Evolutionary conservation across 2,329 filamentous ascomycete genomes (phyloP), one percentile per base, ranked within the genome.

Genomic region (Teratosphaeria viscida): DNA sequence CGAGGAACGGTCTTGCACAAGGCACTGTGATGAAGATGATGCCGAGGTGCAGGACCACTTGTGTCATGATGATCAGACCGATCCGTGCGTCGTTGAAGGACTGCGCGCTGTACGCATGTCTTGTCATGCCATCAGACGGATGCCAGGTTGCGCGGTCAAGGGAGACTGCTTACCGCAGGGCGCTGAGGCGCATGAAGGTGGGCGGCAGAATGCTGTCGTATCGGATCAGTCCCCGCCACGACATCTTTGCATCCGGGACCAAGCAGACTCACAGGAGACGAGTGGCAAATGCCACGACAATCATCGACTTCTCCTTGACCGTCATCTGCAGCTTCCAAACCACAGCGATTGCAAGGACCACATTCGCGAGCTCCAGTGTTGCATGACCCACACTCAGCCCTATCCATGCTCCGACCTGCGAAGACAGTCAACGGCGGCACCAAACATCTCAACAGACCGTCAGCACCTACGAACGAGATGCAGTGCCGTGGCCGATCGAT

Each of bases 1-100:
- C 57, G 55, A 70, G 67, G 62, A 71, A 70, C 2, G 68, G 66
- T 55, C 69, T 71, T 56, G 64, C 65, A 59, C 68, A 71, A 1
- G 68, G 69, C 1, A 71, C 39, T 0, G 69, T 71, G 2, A 68
- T 66, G 12, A 68, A 59, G 29, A 70, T 68, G 55, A 70, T 62
- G 62, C 63, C 65, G 27, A 69, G 27, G 55, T 71, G 66, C 47
- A 69, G 61, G 3, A 64, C 63, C 12, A 71, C 56, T 35, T 68
- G 61, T 1, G 63, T 64, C 54, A 67, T 55, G 54, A 70, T 62
- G n/a, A 58, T 60, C 19, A 63, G 35, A 16, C 59, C 59, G n/a
- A 66, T 60, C 8, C 64, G 63, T 23, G 43, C 43, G n/a, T 49
- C 43, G 16, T n/a, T 10, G n/a, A 49, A 49, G 19, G n/a, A 5